Conservation (phyloP, 2,329 filamentous ascomycete genomes). For the Atkinsonella texensis region DNA sequence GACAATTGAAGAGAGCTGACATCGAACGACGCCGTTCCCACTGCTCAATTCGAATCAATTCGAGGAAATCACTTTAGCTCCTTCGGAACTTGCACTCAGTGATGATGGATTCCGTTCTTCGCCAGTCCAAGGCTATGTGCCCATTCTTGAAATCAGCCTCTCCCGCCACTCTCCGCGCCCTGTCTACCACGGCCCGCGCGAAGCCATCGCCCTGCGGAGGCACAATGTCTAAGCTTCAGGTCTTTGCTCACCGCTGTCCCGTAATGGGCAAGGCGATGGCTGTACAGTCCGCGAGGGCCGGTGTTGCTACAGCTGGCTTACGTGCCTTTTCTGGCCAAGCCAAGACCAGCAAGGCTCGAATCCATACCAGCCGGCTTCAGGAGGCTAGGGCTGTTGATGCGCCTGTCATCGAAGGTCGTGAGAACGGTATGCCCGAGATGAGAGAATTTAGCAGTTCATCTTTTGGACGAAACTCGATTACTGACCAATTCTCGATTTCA, state of each 20-base stretch:
- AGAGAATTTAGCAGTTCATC: too few relatives aligned
- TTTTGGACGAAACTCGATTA: not conserved
- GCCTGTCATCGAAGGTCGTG: conserved; percentile 32
- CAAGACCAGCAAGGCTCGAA: conserved; percentile 51
- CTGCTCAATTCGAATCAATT: not conserved
- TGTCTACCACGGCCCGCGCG: conserved; percentile 62
- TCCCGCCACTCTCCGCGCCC: conserved; percentile 76
- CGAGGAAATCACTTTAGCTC: not conserved
- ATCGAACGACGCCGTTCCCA: not conserved
- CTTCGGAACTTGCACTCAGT: not conserved
- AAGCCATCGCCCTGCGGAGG: conserved; percentile 67
- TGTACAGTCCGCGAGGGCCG: conserved; percentile 57
- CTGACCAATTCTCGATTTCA: not conserved
- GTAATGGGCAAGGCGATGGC: conserved; percentile 98
- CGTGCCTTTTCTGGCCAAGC: conserved; percentile 38
- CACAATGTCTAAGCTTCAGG: conserved; percentile 93
- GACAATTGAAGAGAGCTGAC: not conserved
- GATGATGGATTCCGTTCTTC: conserved; percentile 85
- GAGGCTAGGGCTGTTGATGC: conserved; percentile 68
- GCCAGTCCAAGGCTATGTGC: conserved; percentile 93
- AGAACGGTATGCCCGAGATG: conserved; percentile 33
- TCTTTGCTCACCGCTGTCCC: conserved; percentile 87
- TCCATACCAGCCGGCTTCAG: conserved; percentile 71
- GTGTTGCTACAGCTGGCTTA: conserved; percentile 35
- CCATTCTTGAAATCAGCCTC: conserved; percentile 94